Evolutionary conservation across 805 yeast species (phyloP), one percentile per base, ranked within the genome.

Genomic region (Lachancea cidri): DNA sequence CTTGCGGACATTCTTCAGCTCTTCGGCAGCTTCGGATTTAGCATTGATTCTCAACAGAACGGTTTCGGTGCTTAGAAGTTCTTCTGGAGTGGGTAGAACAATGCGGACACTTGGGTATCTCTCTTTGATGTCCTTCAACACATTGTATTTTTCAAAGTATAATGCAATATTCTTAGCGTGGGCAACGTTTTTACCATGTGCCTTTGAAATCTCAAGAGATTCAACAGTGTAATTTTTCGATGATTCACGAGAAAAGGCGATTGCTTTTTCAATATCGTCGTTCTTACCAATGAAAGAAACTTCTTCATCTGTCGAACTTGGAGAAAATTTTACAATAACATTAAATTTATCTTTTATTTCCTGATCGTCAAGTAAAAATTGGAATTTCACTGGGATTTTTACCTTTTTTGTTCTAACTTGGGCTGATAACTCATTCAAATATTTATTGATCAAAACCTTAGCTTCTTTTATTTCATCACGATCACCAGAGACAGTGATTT

Each of bases 101-200:
- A 82, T 65, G 35, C 64, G 67, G 17, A 80, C 76, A 31, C 62
- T 67, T 38, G 67, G 68, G 46, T 66, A 54, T 14, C 59, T 66
- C 2, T 54, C 47, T 17, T 69, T 67, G 46, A 77, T 62, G n/a
- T 49, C 43, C 33, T 64, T 53, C 49, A 83, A 72, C 29, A 67
- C 58, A 24, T 76, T 73, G 43, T 76, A 67, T 46, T 74, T 69
- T 41, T 66, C 60, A 50, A 93, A 81, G 60, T 72, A 85, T 9
- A 82, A 72, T 33, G 87, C 82, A 43, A 93, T 70, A 31, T 79
- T 74, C 46, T 77, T 76, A 7, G 95, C 96, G 55, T 93, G 98
- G 14, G 68, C 60, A 39, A 76, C 57, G 57, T 86, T 77, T 49
- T 84, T 86, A 55, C 87, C 85, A 61, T 93, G 97, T 22, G 98